A percentile compares a stretch with the other conserved stretches of the same genome.
Conservation (phyloP, 768 basidiomycete genomes). For the Boletus rufocinnamomeus region DNA sequence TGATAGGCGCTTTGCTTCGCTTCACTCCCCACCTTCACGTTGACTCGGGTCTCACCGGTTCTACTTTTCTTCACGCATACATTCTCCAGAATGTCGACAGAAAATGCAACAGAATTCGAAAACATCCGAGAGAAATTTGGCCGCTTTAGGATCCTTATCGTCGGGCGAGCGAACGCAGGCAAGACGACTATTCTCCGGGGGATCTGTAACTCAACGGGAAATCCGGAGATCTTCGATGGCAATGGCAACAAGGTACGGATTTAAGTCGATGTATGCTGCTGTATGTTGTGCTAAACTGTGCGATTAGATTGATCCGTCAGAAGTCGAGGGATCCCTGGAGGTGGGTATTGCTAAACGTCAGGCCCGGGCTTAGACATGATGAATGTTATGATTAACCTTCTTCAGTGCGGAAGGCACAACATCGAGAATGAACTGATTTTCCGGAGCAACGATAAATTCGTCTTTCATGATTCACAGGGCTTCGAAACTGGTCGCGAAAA, state of each 20-base stretch:
- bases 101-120: neutral
- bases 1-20: no score
- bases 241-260: neutral
- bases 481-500: constrained; percentile 10
- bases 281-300: neutral
- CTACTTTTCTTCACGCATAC: no score
- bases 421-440: constrained; percentile 7
- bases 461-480: constrained; percentile 8
- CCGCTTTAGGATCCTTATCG: neutral
- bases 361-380: no score
- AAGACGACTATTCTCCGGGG: constrained; percentile 8
- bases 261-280: neutral
- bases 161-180: constrained; percentile 10
- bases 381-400: no score
- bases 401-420: neutral
- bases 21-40: no score
- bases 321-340: neutral
- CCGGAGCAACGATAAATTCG: neutral
- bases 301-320: constrained; percentile 3
- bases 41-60: no score
- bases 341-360: neutral
- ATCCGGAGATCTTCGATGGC: constrained; percentile 8
- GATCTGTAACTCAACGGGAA: constrained; percentile 7
- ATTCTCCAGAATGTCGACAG: neutral
- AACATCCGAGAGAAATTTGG: neutral